Base-by-base conservation (phyloP, 257 asterid species). In the Nicotiana undulata region DNA sequence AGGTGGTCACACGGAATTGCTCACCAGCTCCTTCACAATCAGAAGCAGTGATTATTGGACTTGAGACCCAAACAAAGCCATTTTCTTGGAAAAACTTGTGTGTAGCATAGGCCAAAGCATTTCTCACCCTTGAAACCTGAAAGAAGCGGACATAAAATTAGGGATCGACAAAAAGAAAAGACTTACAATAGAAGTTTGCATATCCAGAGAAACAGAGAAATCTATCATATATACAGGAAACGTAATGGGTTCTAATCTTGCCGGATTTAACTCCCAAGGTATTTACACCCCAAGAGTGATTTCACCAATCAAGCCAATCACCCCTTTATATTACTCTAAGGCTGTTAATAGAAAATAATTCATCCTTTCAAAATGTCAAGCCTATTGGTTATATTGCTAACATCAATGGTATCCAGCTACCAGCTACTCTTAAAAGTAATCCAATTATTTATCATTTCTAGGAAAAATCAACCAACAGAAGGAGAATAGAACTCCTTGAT, bases 1-100 rank as follows among this genome's bases (percentile, higher is more conserved):
- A 87, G 81, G 98, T 96, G 49, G 99, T 96, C 61, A 96, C 98
- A 77, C 99, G 92, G 81, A 96, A 96, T 88, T 94, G 99, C 92
- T 96, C 98, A 26, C 99, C 99, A 80, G 98, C 99, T 88, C 99
- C 99, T 92, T 96, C 99, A 86, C 99, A 96, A 82, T 96, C 99
- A 66, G 99, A 96, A 80, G 98, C 98, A 76, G 99, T 96, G 80
- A 96, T 92, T 76, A 96, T 91, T 28, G 99, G 99, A 88, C 98
- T 96, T 63, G 99, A 91, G 82, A 96, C 88, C 99, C 99, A 96
- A 59, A 96, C 88, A 85, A 96, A 96, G 76, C 98, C 98, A 86
- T 91, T 96, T 85, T 94, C 98, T 82, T 94, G 97, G 81, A 96
- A 96, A 84, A 94, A 96, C 80, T 87, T 94, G 92, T 96, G 99